Evolutionary conservation across 768 basidiomycete species (phyloP).

Genomic region (Collybia sordida): DNA sequence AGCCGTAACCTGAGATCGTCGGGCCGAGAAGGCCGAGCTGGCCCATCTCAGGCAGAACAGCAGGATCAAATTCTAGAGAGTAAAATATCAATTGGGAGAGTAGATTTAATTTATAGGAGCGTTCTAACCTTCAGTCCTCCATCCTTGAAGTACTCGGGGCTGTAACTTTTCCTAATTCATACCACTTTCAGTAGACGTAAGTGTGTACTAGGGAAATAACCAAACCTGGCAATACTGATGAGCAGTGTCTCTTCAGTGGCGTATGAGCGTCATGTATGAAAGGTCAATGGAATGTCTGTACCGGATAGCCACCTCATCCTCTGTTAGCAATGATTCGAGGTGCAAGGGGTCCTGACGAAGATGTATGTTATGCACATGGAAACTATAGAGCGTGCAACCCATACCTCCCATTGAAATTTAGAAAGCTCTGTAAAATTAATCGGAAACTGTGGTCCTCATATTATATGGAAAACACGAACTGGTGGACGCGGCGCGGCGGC

Average conservation of each 20-base stretch:
- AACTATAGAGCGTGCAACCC: neutral
- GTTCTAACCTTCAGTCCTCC: conserved; percentile 78
- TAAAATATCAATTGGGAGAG: neutral
- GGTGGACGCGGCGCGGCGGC: conserved; percentile 26
- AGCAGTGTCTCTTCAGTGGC: conserved; percentile 67
- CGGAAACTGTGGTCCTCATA: neutral
- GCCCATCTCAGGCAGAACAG: conserved; percentile 89
- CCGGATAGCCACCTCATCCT: conserved; percentile 91
- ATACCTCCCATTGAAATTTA: conserved; percentile 47
- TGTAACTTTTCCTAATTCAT: conserved; percentile 68
- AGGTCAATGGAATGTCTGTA: conserved; percentile 28
- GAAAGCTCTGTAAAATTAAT: conserved; percentile 26
- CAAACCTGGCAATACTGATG: conserved; percentile 76
- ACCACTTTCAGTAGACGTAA: neutral
- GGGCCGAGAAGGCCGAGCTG: conserved; percentile 87
- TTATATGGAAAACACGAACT: conserved; percentile 9
- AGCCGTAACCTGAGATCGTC: conserved; percentile 91
- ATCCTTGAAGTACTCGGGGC: conserved; percentile 87
- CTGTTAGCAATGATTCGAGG: conserved; percentile 76
- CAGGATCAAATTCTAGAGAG: conserved; percentile 69
- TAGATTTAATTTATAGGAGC: neutral
- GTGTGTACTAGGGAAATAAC: neutral
- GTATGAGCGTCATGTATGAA: conserved; percentile 5
- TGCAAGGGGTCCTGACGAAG: conserved; percentile 74
- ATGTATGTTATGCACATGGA: neutral